Base-by-base conservation (phyloP, 768 basidiomycete species). In the Tricholoma saponaceum region DNA sequence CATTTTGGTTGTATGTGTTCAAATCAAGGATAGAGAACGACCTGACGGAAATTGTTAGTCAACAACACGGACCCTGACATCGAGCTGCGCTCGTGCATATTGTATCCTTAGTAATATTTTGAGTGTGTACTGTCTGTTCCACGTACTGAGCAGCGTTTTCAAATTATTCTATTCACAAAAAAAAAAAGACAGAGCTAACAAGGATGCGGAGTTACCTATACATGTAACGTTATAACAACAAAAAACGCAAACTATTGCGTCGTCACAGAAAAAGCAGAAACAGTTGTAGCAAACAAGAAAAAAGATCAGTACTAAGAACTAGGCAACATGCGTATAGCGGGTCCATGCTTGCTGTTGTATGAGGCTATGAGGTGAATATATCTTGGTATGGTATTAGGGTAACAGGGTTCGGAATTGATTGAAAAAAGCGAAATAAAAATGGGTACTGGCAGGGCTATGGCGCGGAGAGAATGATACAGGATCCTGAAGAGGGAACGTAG, bases 301-400 rank as follows among this genome's bases (percentile, higher is more conserved):
- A n/a, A 50, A n/a, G 8, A 47, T 47, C 46, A 47, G 12, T 47
- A 50, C 47, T 50, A 50, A 10, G 6, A 23, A 50, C 47, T 50
- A 50, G 10, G 47, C 47, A 50, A 50, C 28, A 30, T 50, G 47
- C 28, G 25, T 16, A 14, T 47, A 47, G 41, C 20, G 20, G 26
- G 47, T 50, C 47, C 47, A 50, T 50, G 47, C 47, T 50, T 50
- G n/a, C 47, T 50, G 46, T 26, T 47, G 26, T 50, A 30, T 9
- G n/a, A 18, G 16, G 26, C 30, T 50, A 30, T 9, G n/a, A 18
- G 16, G 26, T 50, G 47, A 50, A 50, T 50, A 50, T 50, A 50
- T 50, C 47, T 50, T 50, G 47, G 47, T 50, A 50, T 50, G 47
- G 26, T 50, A 50, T 50, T 50, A 50, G 14, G 47, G 47, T 49